Evolutionary conservation across 1,284 basidiomycete species (phyloP).

Genomic region (Cerrena zonata): DNA sequence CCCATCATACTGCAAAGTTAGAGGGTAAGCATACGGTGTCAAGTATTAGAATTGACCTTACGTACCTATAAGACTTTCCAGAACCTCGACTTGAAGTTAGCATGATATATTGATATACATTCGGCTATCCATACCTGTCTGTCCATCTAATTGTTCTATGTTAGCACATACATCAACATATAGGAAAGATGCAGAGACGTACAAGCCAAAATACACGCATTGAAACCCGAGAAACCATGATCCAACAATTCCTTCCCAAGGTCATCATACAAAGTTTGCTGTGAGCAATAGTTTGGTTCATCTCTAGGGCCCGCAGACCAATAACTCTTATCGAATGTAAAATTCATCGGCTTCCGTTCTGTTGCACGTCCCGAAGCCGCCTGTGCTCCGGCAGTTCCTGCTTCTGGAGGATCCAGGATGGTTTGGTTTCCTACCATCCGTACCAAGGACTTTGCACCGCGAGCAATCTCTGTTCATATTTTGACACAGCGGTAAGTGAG

Average conservation of each 20-base stretch:
- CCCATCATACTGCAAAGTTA: conserved; percentile 85
- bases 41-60: conserved; percentile 10
- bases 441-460: conserved; percentile 87
- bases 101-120: conserved; percentile 4
- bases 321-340: conserved; percentile 93
- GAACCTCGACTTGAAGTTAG: conserved; percentile 53
- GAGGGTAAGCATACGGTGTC: conserved; percentile 5
- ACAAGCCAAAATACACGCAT: conserved; percentile 97
- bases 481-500: neutral
- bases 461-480: conserved; percentile 66
- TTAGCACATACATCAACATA: conserved; percentile 3
- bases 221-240: conserved; percentile 94
- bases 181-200: conserved; percentile 39
- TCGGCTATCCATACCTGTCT: conserved; percentile 60
- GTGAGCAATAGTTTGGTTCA: conserved; percentile 84
- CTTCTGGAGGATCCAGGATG: conserved; percentile 83
- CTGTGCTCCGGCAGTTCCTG: conserved; percentile 54
- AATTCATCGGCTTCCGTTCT: conserved; percentile 83
- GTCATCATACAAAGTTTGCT: conserved; percentile 92
- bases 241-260: conserved; percentile 90
- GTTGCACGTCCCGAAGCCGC: conserved; percentile 66
- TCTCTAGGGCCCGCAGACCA: conserved; percentile 88
- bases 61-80: conserved; percentile 83
- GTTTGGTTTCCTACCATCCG: conserved; percentile 91
- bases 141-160: conserved; percentile 56